Conservation (phyloP, 2,329 filamentous ascomycete genomes). For the Fusarium camptoceras region DNA sequence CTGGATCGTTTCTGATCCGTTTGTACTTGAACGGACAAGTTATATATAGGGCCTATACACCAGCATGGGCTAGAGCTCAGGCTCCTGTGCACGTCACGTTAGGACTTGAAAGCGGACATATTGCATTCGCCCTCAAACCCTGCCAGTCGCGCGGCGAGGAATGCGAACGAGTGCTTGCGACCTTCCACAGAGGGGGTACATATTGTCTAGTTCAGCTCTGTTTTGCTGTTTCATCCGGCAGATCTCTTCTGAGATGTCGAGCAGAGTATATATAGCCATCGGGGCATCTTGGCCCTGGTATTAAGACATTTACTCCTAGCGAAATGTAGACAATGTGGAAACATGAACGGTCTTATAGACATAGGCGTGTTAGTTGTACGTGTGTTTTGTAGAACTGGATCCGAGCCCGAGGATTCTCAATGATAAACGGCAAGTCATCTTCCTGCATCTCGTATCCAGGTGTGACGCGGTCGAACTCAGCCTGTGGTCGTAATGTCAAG, state of each 20-base stretch:
- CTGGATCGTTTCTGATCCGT: not conserved
- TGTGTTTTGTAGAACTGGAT: not conserved
- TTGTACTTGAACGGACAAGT: not conserved
- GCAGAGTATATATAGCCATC: not conserved
- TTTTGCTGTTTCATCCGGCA: not conserved
- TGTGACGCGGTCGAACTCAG: accelerated
- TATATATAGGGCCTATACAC: not conserved
- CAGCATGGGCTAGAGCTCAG: not conserved
- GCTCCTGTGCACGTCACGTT: not conserved
- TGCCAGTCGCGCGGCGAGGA: not conserved
- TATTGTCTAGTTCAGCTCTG: not conserved
- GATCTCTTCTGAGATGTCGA: not conserved
- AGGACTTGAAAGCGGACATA: accelerated
- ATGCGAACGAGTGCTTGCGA: accelerated
- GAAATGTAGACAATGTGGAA: not conserved
- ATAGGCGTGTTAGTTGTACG: not conserved
- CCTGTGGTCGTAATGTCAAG: not conserved
- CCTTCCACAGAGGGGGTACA: not conserved
- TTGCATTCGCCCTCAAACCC: not conserved
- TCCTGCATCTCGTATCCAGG: not conserved
- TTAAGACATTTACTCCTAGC: not conserved
- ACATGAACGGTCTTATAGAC: not conserved
- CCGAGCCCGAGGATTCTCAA: not conserved
- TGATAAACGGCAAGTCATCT: not conserved
- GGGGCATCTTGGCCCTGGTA: not conserved